These are phyloP conservation scores for Penicillium lividum DNA, from an alignment of 495 filamentous ascomycete species.

Conservation along the genomic window DNA sequence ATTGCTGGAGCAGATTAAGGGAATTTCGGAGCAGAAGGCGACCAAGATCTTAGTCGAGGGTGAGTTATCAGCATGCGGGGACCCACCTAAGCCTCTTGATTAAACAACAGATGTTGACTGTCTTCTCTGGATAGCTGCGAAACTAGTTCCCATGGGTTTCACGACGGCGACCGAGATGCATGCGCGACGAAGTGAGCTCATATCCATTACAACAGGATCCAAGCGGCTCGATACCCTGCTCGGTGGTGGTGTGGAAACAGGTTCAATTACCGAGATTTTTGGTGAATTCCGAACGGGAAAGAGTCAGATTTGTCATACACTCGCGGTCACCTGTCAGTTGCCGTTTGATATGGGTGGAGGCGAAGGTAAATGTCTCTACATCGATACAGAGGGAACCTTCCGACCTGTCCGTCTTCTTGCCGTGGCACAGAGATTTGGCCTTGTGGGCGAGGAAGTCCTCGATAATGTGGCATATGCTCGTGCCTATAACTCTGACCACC, in stretches of 20 bases:
- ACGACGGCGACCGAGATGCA: slow-evolving; percentile 99
- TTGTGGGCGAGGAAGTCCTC: slow-evolving; percentile 94
- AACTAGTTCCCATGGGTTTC: slow-evolving; percentile 97
- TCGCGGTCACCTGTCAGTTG: slow-evolving; percentile 96
- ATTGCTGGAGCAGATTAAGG: slow-evolving; percentile 89
- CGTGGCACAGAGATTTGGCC: slow-evolving; percentile 89
- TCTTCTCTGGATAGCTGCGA: slow-evolving; percentile 63
- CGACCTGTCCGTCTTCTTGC: slow-evolving; percentile 86
- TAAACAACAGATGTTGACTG: slow-evolving; percentile 3
- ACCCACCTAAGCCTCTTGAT: not conserved
- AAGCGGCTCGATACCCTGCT: slow-evolving; percentile 95
- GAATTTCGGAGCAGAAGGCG: slow-evolving; percentile 95
- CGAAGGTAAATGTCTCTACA: slow-evolving; percentile 98
- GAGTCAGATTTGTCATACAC: slow-evolving; percentile 95
- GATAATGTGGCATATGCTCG: slow-evolving; percentile 98
- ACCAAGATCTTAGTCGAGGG: slow-evolving; percentile 91
- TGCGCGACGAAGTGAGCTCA: slow-evolving; percentile 89
- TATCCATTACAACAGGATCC: slow-evolving; percentile 95
- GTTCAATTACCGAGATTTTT: slow-evolving; percentile 97
- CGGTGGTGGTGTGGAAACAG: slow-evolving; percentile 93
- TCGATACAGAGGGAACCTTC: slow-evolving; percentile 98
- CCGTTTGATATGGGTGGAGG: slow-evolving; percentile 99
- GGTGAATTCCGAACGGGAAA: slow-evolving; percentile 98
- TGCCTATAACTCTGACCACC: slow-evolving; percentile 97
- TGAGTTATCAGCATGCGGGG: slow-evolving; percentile 32